A percentile compares a stretch with the other conserved stretches of the same genome.
Evolutionary conservation across 805 yeast species (phyloP).

Genomic region (Yarrowia hollandica): DNA sequence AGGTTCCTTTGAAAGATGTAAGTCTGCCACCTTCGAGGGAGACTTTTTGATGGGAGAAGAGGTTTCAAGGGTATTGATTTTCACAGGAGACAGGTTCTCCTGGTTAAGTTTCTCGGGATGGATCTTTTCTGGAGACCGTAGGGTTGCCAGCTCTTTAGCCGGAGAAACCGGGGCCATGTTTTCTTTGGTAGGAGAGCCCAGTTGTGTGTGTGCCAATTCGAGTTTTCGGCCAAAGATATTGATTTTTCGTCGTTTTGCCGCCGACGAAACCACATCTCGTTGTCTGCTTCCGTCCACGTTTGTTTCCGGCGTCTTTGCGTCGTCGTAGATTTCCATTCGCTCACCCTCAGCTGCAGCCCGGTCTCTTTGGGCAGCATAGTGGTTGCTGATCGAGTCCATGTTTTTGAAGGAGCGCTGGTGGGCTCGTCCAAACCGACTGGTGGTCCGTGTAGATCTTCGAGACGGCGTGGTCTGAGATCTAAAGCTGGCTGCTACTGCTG

Average conservation of each 20-base stretch:
- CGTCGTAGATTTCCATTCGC: constrained; percentile 17
- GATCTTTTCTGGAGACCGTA: not conserved
- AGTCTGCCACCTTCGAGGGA: not conserved
- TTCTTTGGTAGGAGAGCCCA: constrained; percentile 2
- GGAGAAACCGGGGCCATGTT: constrained; percentile 5
- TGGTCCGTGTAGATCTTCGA: not conserved
- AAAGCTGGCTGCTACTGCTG: not conserved
- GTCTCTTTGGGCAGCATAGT: constrained; percentile 24
- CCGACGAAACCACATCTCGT: constrained; percentile 17
- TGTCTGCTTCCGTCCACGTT: not conserved
- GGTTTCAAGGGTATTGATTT: not conserved
- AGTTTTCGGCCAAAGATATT: constrained; percentile 25
- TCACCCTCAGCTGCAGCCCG: not conserved
- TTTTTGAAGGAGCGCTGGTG: constrained; percentile 19
- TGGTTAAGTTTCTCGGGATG: no score
- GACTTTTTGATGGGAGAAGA: constrained; percentile 19
- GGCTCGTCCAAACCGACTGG: constrained; percentile 4
- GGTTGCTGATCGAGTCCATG: constrained; percentile 21
- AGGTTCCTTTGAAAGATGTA: not conserved
- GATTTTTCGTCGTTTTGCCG: constrained; percentile 25
- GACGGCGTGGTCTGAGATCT: not conserved
- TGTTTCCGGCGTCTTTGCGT: constrained; percentile 5
- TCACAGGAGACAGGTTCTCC: constrained; percentile 3
- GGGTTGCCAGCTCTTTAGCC: not conserved
- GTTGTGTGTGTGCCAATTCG: constrained; percentile 1